A percentile compares a stretch with the other conserved stretches of the same genome.
phyloP scores from a whole-genome alignment of 2,329 filamentous ascomycete genomes.

The Paramyrothecium sp. region DNA sequence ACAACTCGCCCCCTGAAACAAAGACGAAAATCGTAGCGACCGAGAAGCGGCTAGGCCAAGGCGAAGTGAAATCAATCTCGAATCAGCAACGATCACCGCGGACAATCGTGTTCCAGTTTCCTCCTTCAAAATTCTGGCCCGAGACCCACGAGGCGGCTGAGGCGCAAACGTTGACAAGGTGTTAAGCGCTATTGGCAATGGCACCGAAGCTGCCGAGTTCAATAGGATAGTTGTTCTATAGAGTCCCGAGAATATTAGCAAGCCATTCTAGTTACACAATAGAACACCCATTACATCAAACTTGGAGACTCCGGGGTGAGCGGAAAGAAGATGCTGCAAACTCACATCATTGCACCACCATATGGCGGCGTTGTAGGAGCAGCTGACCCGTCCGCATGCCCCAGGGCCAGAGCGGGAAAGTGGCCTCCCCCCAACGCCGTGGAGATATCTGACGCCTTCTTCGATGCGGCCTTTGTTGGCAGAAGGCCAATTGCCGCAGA shows the following conservation, averaged over 20 bases:
- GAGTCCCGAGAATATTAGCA: no score
- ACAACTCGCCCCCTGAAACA: no score
- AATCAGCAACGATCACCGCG: conserved; percentile 2
- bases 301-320: no score
- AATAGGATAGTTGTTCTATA: no score
- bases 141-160: background rate
- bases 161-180: background rate
- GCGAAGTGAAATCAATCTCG: no score
- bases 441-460: background rate
- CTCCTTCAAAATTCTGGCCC: conserved; percentile 4
- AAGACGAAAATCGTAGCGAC: no score
- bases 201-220: background rate
- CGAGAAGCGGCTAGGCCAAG: no score
- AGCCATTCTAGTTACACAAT: no score
- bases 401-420: background rate
- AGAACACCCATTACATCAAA: no score
- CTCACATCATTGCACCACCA: background rate
- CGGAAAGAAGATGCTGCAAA: no score
- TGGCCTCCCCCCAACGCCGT: background rate
- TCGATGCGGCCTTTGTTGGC: background rate
- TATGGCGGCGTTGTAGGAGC: background rate
- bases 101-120: conserved; percentile 5
- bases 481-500: background rate
- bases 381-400: background rate
- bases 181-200: background rate